Evolutionary conservation across 228 moss, liverwort and hornwort species (phyloP).

Genomic region (Sphagnum fallax): DNA sequence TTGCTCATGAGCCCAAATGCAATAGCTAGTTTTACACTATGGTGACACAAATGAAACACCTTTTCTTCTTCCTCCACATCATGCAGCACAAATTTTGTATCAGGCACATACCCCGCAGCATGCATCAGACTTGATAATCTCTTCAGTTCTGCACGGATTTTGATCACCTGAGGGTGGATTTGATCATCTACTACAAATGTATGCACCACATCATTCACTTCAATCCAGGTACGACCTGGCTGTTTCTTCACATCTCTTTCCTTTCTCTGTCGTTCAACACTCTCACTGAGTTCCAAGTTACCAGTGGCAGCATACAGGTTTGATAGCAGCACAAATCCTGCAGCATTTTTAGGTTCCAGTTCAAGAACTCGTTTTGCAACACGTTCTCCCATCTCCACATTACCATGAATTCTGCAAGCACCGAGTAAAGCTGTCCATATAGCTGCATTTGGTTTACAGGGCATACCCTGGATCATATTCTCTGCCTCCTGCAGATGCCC

Average conservation of each 20-base stretch:
- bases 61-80: conserved; percentile 33
- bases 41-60: conserved; percentile 30
- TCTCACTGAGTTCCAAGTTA: conserved; percentile 25
- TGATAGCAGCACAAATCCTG: conserved; percentile 34
- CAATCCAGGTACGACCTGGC: too few species aligned
- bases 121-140: conserved; percentile 17
- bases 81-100: conserved; percentile 40
- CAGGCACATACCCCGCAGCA: conserved; percentile 28
- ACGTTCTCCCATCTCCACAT: conserved; percentile 33
- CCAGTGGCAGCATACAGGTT: conserved; percentile 49
- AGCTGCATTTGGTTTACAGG: not conserved
- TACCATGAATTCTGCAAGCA: conserved; percentile 25
- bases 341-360: conserved; percentile 19
- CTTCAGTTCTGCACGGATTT: conserved; percentile 27
- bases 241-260: not conserved
- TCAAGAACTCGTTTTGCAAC: conserved; percentile 28
- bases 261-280: conserved; percentile 28
- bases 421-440: conserved; percentile 5
- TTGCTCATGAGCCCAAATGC: conserved; percentile 36
- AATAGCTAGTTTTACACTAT: conserved; percentile 46
- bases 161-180: conserved; percentile 24
- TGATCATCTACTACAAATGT: too few species aligned
- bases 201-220: too few species aligned
- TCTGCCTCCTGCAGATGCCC: not conserved
- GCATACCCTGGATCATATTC: not conserved